Base-by-base conservation (phyloP, 2,329 filamentous ascomycete genomes). In the Fusarium guadeloupense region DNA sequence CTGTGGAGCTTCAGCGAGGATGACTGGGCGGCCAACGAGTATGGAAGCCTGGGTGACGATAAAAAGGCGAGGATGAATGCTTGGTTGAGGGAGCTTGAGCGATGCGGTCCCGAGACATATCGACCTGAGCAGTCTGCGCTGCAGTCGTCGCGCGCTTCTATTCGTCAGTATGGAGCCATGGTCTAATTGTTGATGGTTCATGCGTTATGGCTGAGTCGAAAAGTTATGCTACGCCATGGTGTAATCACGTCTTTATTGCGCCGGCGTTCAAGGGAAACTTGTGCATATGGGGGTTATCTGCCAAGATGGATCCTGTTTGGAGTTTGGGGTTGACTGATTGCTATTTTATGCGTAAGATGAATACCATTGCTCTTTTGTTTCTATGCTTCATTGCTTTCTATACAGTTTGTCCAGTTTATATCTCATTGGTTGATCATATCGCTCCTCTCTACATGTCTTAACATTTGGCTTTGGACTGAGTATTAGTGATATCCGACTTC, bases 1-100 rank as follows among this genome's bases (percentile, higher is more conserved):
- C 68, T 75, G 8, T 75, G 71, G 70, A 74, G 72, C 50, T 67
- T 74, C 42, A 69, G 66, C 31, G 70, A 70, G 48, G 71, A 72
- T 25, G 65, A 71, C 13, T 67, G 66, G 58, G 39, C 47, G 12
- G 59, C 41, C 19, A 44, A 50, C 9, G 63, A 66, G 14, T 50
- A 65, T 21, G 53, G 61, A 2, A 68, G 66, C 9, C 26, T 68
- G 10, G 53, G 59, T 20, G 70, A 74, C 16, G 70, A 72, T 26
- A 74, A 73, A 60, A 64, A 69, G 42, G 61, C 66, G 14, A 62
- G 73, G 20, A 67, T 74, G 58, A 73, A 71, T 51, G 70, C 70
- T 5, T 74, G 73, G 73, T 41, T 75, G 13, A 54, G 69, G 9
- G 72, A 74, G 40, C 33, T 74, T 51, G 64, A 62, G 31, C 16